Evolutionary conservation across 139 green algal species (phyloP).

Genomic region (Pseudopediastrum boryanum): DNA sequence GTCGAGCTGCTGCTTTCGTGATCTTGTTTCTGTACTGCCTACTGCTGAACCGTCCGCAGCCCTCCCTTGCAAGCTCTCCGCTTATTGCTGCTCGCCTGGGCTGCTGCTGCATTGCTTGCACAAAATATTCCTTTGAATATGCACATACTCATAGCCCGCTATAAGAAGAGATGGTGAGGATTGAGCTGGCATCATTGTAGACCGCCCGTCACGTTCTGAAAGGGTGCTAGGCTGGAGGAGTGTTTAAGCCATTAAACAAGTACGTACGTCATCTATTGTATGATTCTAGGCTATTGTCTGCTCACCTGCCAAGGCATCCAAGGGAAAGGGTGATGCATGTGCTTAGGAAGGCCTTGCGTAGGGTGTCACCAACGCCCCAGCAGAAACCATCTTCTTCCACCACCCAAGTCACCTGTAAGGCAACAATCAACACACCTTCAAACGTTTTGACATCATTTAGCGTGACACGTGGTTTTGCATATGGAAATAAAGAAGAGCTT

Average conservation of each 20-base stretch:
- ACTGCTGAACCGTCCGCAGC: no score
- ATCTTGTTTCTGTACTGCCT: no score
- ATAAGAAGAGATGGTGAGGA: neutral
- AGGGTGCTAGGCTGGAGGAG: neutral
- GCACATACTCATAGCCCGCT: neutral
- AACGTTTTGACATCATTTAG: no score
- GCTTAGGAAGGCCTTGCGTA: conserved; percentile 19
- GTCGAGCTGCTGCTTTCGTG: no score
- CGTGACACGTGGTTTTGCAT: no score
- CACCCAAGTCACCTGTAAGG: conserved; percentile 25
- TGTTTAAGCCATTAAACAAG: neutral
- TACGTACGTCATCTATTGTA: neutral
- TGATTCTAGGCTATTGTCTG: neutral
- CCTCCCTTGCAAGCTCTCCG: no score
- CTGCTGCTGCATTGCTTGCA: no score
- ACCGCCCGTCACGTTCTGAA: neutral
- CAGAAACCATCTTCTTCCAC: conserved; percentile 15
- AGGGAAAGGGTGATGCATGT: conserved; percentile 33
- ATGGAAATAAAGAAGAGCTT: no score
- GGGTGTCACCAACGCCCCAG: neutral
- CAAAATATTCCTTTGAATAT: neutral
- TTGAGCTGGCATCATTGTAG: neutral
- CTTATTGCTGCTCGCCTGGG: no score
- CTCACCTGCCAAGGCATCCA: conserved; percentile 30
- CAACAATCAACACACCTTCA: no score